A percentile compares a stretch with the other conserved stretches of the same genome.
These are phyloP conservation scores for Wolfiporia cocos DNA, from an alignment of 1,284 basidiomycete genomes.

Conservation along the genomic window DNA sequence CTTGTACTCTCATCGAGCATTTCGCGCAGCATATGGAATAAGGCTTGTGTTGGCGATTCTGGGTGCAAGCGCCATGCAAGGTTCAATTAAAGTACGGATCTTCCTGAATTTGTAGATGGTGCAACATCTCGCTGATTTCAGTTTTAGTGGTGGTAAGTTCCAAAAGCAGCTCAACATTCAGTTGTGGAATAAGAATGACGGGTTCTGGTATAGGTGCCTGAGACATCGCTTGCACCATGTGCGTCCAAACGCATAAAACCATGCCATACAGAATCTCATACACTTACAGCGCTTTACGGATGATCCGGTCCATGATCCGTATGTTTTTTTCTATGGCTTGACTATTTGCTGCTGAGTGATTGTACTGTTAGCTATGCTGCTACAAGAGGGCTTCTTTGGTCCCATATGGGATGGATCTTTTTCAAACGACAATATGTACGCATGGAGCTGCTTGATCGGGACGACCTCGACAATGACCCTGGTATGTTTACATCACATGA, in stretches of 20 bases:
- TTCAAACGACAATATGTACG: conserved; percentile 65
- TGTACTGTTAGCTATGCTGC: conserved; percentile 53
- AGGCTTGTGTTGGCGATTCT: conserved; percentile 55
- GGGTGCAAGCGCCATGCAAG: conserved; percentile 68
- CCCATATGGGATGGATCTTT: conserved; percentile 85
- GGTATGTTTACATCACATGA: conserved; percentile 32
- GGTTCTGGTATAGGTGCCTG: conserved; percentile 46
- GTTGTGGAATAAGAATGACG: neutral
- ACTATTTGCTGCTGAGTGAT: neutral
- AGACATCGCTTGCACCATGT: conserved; percentile 75
- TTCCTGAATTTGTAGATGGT: too few species aligned
- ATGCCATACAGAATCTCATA: too few species aligned
- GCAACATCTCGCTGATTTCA: too few species aligned
- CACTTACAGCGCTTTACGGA: conserved; percentile 73
- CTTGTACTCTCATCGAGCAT: conserved; percentile 70
- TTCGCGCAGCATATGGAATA: conserved; percentile 51
- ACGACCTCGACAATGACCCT: conserved; percentile 67
- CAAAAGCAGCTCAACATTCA: neutral
- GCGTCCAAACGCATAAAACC: too few species aligned
- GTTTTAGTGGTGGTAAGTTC: conserved; percentile 26
- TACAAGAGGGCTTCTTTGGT: conserved; percentile 65
- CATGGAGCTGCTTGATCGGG: conserved; percentile 57
- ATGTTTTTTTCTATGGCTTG: conserved; percentile 20
- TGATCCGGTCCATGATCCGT: conserved; percentile 69
- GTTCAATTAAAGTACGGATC: conserved; percentile 45